Conservation (phyloP, 192 early-diverging fungal genomes). For the Thamnidium elegans region DNA sequence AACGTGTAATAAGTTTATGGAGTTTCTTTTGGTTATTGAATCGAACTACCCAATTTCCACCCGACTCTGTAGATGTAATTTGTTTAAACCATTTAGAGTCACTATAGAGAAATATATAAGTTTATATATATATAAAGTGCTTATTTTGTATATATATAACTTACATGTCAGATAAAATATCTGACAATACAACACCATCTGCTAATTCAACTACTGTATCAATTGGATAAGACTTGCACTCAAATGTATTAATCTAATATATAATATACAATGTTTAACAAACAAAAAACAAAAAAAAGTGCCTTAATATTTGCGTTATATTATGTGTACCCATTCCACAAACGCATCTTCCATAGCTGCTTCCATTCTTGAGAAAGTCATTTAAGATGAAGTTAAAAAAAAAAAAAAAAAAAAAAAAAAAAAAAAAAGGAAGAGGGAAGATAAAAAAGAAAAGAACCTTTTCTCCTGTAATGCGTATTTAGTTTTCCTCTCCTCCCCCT, state of each 20-base stretch:
- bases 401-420: slow-evolving; percentile 8
- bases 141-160: not conserved
- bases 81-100: slow-evolving; percentile 91
- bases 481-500: too few relatives aligned
- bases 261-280: slow-evolving; percentile 13
- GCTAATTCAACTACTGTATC: slow-evolving; percentile 66
- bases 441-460: not conserved
- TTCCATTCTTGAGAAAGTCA: slow-evolving; percentile 36
- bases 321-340: slow-evolving; percentile 38
- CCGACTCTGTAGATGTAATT: slow-evolving; percentile 60
- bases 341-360: slow-evolving; percentile 40
- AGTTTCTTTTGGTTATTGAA: slow-evolving; percentile 93
- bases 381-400: not conserved
- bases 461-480: not conserved
- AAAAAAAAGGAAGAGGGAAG: not conserved
- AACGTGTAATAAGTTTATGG: slow-evolving; percentile 78
- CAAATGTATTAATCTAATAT: slow-evolving; percentile 65
- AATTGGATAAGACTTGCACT: slow-evolving; percentile 46
- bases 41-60: slow-evolving; percentile 92
- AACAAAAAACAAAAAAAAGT: not conserved
- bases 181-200: slow-evolving; percentile 79
- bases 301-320: not conserved
- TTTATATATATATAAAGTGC: too few relatives aligned
- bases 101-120: slow-evolving; percentile 43
- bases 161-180: slow-evolving; percentile 86